Evolutionary conservation across 2,329 filamentous ascomycete species (phyloP).

Genomic region (Fusarium sp.): DNA sequence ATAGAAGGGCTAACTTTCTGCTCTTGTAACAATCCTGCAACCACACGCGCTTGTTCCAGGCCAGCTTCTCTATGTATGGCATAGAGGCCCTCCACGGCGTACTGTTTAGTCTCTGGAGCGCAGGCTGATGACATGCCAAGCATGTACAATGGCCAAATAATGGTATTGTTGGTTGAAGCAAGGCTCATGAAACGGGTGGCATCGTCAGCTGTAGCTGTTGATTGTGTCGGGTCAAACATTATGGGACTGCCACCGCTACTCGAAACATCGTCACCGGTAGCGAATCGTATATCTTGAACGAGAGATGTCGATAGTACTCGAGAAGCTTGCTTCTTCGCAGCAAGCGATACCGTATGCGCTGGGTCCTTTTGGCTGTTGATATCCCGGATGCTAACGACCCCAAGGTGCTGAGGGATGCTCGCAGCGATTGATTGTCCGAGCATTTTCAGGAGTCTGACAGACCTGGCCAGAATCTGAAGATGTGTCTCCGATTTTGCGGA

Average conservation of each 20-base stretch:
- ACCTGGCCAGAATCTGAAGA: constrained; percentile 53
- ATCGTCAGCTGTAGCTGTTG: constrained; percentile 50
- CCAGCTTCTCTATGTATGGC: constrained; percentile 60
- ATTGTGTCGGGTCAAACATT: constrained; percentile 56
- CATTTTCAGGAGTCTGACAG: constrained; percentile 53
- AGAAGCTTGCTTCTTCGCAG: constrained; percentile 46
- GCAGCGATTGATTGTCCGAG: constrained; percentile 58
- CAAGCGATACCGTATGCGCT: constrained; percentile 43
- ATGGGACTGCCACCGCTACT: constrained; percentile 47
- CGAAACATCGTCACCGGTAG: constrained; percentile 24
- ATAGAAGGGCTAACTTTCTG: constrained; percentile 41
- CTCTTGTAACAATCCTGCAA: constrained; percentile 56
- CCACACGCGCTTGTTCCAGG: constrained; percentile 57
- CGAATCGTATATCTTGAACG: constrained; percentile 36
- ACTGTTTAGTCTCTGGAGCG: constrained; percentile 55
- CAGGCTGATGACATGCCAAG: constrained; percentile 62
- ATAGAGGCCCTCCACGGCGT: constrained; percentile 58
- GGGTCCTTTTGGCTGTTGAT: constrained; percentile 42
- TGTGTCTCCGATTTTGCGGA: constrained; percentile 47
- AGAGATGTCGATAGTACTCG: constrained; percentile 47
- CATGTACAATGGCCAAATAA: constrained; percentile 64
- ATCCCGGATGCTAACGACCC: constrained; percentile 58
- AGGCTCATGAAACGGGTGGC: constrained; percentile 62
- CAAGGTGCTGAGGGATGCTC: constrained; percentile 63
- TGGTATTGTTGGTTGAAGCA: constrained; percentile 60